Evolutionary conservation across 225 moss, liverwort and hornwort species (phyloP), one percentile per base, ranked within the genome.

Genomic region (Neckera pumila): DNA sequence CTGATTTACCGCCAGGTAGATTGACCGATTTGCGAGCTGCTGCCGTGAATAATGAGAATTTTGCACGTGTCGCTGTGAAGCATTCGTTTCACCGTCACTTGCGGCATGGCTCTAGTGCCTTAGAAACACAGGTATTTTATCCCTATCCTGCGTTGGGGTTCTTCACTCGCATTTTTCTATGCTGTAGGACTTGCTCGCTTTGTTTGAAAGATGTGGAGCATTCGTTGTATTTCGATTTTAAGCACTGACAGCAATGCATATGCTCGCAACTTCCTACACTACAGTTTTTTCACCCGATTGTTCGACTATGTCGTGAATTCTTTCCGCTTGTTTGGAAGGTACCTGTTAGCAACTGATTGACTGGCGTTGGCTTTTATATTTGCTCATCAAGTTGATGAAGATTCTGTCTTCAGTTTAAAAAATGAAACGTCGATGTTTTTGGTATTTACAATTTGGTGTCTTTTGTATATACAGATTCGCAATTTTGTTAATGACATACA

Each of bases 401-500:
- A 58, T 64, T 74, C 38, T 72, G 40, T 72, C 33, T 77, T 26
- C 80, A 45, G 59, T 79, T 83, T 59, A 75, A 75, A 63, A 28
- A 84, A 38, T 64, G 57, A 49, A 36, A 57, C 76, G 69, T 89
- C 31, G 36, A 47, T 31, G 60, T 64, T 72, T 75, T 49, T 79
- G 43, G 79, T 82, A 65, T 63, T 89, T 76, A 80, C 58, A 86
- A 69, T 76, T 60, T 60, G 59, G 47, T 88, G n/a, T 91, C 79
- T 78, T 78, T 74, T 86, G 77, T 92, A 61, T 79, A 36, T 79
- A 16, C 89, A 99, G 97, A 97, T 99, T 82, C 97, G 97, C 90
- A 97, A 99, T 90, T 99, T 99, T 91, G 99, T 99, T 71, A 97
- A 99, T 92, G 99, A 99, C 86, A 97, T 99, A 79, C 99, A 97